These are phyloP conservation scores for Epichloe gansuensis DNA, from an alignment of 2,329 filamentous ascomycete genomes.

Conservation along the genomic window DNA sequence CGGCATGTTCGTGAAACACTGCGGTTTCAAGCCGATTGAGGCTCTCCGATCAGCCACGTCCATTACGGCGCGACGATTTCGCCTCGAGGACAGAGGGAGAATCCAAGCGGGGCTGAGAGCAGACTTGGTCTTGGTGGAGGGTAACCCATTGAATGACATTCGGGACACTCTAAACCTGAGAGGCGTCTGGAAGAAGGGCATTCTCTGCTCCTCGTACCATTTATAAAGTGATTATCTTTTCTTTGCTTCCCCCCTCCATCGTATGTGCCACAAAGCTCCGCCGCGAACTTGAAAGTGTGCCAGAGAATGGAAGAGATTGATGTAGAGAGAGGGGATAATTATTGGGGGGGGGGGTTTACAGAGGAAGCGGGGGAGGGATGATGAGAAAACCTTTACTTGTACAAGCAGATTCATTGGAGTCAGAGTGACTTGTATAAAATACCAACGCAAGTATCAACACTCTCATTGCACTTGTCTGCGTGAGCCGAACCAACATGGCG, in stretches of 20 bases:
- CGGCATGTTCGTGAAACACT: constrained; percentile 8
- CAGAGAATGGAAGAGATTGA: too few species aligned
- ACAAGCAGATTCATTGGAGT: too few species aligned
- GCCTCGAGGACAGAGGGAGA: constrained; percentile 6
- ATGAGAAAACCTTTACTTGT: too few species aligned
- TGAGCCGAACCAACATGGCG: too few species aligned
- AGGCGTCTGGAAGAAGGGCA: constrained; percentile 9
- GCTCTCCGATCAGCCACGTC: constrained; percentile 9
- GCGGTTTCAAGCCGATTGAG: constrained; percentile 7
- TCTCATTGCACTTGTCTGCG: too few species aligned
- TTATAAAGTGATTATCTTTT: not conserved
- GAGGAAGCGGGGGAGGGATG: too few species aligned
- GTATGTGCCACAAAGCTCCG: too few species aligned
- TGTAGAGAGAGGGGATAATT: too few species aligned
- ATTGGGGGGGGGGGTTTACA: too few species aligned
- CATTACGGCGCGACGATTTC: constrained; percentile 6
- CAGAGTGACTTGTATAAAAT: too few species aligned
- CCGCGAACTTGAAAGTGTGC: too few species aligned
- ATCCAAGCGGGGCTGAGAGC: constrained; percentile 7
- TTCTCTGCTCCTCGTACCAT: constrained; percentile 3
- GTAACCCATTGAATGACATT: constrained; percentile 5
- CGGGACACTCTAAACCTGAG: constrained; percentile 4
- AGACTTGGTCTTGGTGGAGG: constrained; percentile 9
- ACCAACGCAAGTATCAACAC: too few species aligned
- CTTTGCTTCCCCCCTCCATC: not conserved